phyloP scores from a whole-genome alignment of 1,284 basidiomycete genomes.

The Rhodotorula mucilaginosa region DNA sequence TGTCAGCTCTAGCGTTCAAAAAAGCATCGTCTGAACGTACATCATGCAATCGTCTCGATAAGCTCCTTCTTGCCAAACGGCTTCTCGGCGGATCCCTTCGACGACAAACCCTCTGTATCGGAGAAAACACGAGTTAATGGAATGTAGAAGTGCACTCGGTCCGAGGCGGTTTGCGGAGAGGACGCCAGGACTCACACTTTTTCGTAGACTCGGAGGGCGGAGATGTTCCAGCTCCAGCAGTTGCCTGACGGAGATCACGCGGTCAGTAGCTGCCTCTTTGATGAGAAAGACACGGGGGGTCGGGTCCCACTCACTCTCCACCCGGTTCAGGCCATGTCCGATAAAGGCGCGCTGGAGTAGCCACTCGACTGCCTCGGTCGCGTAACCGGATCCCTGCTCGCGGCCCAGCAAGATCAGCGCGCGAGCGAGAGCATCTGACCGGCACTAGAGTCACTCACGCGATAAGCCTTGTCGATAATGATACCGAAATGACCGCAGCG shows the following conservation, averaged over 20 bases:
- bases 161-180: too few relatives aligned
- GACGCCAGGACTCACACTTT: not conserved
- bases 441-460: too few relatives aligned
- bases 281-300: not conserved
- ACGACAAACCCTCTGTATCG: conserved; percentile 9
- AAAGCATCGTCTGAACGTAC: not conserved
- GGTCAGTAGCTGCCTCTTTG: not conserved
- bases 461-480: not conserved
- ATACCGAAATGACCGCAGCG: not conserved
- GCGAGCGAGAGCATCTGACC: too few relatives aligned
- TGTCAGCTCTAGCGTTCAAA: too few relatives aligned
- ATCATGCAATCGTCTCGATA: not conserved
- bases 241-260: not conserved
- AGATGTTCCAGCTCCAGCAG: not conserved
- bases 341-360: conserved; percentile 14
- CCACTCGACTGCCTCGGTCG: conserved; percentile 13
- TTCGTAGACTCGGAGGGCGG: not conserved
- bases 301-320: not conserved
- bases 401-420: not conserved
- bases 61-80: not conserved
- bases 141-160: too few relatives aligned
- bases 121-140: not conserved
- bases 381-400: conserved; percentile 11
- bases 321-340: not conserved
- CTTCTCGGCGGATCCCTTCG: not conserved